phyloP scores from a whole-genome alignment of 2,329 filamentous ascomycete genomes.

The Fusarium heterosporum region DNA sequence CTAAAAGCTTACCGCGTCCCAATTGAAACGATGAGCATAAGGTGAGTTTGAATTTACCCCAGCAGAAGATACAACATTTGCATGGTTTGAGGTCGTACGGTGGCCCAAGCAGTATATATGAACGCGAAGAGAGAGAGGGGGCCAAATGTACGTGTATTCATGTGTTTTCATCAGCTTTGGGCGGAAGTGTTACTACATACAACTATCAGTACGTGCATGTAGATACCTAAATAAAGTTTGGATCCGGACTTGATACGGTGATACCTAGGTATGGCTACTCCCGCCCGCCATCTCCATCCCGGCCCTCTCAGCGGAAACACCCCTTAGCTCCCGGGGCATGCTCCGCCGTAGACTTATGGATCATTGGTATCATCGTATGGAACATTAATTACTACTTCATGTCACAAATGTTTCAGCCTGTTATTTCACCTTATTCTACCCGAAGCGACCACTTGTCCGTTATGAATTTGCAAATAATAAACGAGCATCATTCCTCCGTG shows the following conservation, averaged over 20 bases:
- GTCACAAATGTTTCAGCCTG: background rate
- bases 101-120: conserved; percentile 8
- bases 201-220: background rate
- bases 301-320: conserved; percentile 21
- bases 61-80: conserved; percentile 3
- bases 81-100: conserved; percentile 23
- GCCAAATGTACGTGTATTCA: conserved; percentile 8
- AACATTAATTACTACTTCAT: conserved; percentile 1
- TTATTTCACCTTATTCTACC: background rate
- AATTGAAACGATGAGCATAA: conserved; percentile 30
- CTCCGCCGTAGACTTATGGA: background rate
- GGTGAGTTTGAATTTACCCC: conserved; percentile 12
- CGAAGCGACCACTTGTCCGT: no score
- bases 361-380: conserved; percentile 27
- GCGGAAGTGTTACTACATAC: background rate
- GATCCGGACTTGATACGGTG: background rate
- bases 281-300: conserved; percentile 21
- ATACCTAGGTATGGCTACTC: conserved; percentile 9
- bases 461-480: no score
- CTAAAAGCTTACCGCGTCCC: conserved; percentile 29
- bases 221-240: conserved; percentile 6
- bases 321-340: conserved; percentile 27
- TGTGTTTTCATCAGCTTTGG: background rate
- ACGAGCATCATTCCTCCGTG: background rate
- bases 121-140: conserved; percentile 31